phyloP scores from a whole-genome alignment of 1,284 basidiomycete genomes.

The Microbotryum intermedium region DNA sequence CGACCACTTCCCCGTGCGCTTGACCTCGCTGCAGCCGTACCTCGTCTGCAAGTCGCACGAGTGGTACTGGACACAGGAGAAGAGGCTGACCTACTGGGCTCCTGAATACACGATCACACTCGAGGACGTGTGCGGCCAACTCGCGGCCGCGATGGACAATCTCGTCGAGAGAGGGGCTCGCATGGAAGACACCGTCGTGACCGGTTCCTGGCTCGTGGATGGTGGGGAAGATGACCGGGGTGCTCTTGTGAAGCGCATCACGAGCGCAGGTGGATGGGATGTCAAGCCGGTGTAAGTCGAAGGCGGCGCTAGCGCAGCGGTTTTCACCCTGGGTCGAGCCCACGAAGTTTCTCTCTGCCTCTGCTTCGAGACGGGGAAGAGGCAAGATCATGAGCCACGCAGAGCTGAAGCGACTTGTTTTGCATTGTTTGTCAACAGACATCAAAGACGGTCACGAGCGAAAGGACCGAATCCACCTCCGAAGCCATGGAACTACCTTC shows the following conservation, averaged over 20 bases:
- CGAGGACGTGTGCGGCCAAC: slow-evolving; percentile 3
- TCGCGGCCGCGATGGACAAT: neutral
- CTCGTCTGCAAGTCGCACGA: slow-evolving; percentile 20
- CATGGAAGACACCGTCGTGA: neutral
- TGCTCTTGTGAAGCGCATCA: slow-evolving; percentile 4
- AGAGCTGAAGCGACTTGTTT: neutral
- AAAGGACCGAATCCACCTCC: neutral
- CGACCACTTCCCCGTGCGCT: slow-evolving; percentile 8
- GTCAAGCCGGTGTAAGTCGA: slow-evolving; percentile 8
- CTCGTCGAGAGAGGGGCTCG: neutral
- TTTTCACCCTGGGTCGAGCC: neutral
- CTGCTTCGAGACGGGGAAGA: neutral
- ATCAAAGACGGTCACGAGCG: neutral
- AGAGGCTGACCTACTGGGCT: slow-evolving; percentile 13
- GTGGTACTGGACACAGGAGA: slow-evolving; percentile 28
- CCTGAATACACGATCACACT: neutral
- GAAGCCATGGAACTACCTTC: neutral
- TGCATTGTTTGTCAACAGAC: neutral
- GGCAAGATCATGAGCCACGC: neutral
- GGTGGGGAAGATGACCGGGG: slow-evolving; percentile 3
- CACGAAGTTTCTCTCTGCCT: neutral
- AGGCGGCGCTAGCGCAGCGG: neutral
- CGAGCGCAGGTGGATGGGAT: slow-evolving; percentile 5
- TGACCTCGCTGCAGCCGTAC: slow-evolving; percentile 23
- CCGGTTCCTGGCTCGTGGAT: slow-evolving; percentile 11